Evolutionary conservation across 179 eudicot species (phyloP).

Genomic region (Heliamphora pulchella): DNA sequence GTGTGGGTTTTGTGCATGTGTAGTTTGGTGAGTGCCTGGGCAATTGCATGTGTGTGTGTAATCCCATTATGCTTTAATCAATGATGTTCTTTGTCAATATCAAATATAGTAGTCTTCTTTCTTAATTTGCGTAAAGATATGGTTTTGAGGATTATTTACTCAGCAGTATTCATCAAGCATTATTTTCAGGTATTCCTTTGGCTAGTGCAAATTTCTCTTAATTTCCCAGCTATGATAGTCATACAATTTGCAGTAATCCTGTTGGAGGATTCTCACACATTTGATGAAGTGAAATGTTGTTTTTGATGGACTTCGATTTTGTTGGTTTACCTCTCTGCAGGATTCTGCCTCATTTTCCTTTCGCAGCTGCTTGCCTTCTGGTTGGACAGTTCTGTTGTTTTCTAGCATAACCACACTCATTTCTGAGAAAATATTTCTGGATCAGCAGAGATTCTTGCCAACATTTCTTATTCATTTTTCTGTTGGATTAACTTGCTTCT

Average conservation of each 20-base stretch:
- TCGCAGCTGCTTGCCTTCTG: conserved; percentile 75
- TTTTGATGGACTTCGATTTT: not conserved
- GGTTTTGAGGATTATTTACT: conserved; percentile 74
- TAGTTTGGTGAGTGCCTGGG: not conserved
- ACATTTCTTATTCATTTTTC: conserved; percentile 66
- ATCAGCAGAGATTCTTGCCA: conserved; percentile 58
- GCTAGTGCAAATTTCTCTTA: conserved; percentile 4
- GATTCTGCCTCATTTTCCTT: conserved; percentile 73
- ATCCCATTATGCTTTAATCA: not conserved
- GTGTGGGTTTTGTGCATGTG: not conserved
- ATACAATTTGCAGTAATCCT: not conserved
- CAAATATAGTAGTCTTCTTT: conserved; percentile 17
- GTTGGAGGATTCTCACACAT: not conserved
- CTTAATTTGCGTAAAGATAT: conserved; percentile 71
- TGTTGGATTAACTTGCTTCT: conserved; percentile 69
- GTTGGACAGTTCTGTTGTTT: conserved; percentile 55
- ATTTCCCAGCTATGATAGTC: not conserved
- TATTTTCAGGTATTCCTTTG: conserved; percentile 64
- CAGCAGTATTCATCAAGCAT: conserved; percentile 70
- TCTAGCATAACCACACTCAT: conserved; percentile 52
- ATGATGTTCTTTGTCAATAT: not conserved
- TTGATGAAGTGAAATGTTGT: not conserved
- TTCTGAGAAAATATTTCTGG: conserved; percentile 70
- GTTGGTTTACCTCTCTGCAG: conserved; percentile 29
- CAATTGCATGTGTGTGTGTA: not conserved